These are phyloP conservation scores for Plasmodium cynomolgi DNA, from an alignment of 169 alveolate genomes.

Conservation along the genomic window DNA sequence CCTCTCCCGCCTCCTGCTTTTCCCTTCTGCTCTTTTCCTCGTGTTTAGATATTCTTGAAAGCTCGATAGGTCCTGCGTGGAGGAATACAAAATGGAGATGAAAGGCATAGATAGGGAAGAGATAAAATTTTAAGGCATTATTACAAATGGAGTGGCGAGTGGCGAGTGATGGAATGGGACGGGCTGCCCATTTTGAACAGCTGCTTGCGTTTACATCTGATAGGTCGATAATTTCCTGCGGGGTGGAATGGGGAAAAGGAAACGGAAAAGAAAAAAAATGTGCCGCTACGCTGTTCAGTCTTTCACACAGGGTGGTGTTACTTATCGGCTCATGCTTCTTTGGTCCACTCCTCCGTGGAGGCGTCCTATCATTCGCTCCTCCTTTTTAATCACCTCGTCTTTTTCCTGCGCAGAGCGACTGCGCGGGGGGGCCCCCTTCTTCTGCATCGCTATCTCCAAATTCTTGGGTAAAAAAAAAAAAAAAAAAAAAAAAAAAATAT, in stretches of 20 bases:
- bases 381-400: slow-evolving; percentile 12
- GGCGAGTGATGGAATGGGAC: neutral
- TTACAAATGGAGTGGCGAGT: neutral
- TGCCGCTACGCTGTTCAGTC: neutral
- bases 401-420: neutral
- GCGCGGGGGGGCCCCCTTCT: neutral
- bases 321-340: no score
- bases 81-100: neutral
- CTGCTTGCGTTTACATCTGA: neutral
- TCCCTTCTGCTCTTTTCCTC: neutral
- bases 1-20: neutral
- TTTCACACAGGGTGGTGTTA: neutral
- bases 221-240: slow-evolving; percentile 25
- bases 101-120: neutral
- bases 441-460: neutral
- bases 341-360: neutral
- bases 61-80: slow-evolving; percentile 29
- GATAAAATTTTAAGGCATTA: neutral
- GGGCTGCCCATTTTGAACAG: neutral
- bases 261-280: neutral
- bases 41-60: slow-evolving; percentile 13
- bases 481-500: neutral
- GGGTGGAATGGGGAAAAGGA: neutral
- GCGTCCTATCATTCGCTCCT: neutral
- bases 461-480: slow-evolving; percentile 19